Conservation (phyloP, 1,139 yeast species). For the Debaryomyces subglobosus region DNA sequence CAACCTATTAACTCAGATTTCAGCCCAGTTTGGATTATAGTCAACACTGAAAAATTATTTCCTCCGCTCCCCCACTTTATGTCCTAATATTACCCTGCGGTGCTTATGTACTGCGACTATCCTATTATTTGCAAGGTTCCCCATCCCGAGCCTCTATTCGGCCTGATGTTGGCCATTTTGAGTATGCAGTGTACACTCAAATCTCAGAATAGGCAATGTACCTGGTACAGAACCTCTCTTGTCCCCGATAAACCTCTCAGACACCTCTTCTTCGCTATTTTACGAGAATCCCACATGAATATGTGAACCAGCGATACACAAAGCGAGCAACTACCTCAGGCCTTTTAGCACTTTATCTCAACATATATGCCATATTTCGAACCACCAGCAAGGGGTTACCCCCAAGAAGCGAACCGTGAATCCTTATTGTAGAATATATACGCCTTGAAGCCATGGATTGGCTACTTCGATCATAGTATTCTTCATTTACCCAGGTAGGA, state of each 20-base stretch:
- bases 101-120: neutral
- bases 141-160: neutral
- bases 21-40: neutral
- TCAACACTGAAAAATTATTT: neutral
- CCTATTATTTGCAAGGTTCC: neutral
- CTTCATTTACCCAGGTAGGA: neutral
- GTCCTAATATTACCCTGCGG: neutral
- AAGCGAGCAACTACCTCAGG: neutral
- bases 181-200: neutral
- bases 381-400: too few relatives aligned
- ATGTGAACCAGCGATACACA: neutral
- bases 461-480: neutral
- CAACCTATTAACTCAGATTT: neutral
- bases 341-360: neutral
- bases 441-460: neutral
- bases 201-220: neutral
- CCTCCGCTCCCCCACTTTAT: constrained; percentile 1
- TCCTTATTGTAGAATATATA: neutral
- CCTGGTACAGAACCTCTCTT: neutral
- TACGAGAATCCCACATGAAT: constrained; percentile 1
- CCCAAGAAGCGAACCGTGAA: neutral
- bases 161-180: neutral
- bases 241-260: neutral
- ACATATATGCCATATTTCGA: neutral
- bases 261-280: neutral